Evolutionary conservation across 768 basidiomycete species (phyloP), one percentile per base, ranked within the genome.

Genomic region (Mycena sanguinolenta): DNA sequence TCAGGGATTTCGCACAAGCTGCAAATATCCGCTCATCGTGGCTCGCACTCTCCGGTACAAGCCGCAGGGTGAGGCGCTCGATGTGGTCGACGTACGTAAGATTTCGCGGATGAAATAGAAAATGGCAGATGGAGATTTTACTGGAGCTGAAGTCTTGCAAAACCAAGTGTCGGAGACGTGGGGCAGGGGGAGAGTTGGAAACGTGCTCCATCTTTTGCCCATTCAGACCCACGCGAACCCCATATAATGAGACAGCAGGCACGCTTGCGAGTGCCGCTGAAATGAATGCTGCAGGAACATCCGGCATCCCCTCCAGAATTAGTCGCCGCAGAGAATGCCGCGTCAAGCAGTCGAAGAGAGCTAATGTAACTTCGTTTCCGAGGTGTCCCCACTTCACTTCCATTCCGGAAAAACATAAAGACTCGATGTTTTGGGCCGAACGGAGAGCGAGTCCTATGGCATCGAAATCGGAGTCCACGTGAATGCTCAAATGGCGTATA

Each of bases 401-500:
- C 27, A 3, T 58, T n/a, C 62, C 69, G 6, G 23, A 58, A 17
- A 65, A n/a, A 13, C 23, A 14, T 12, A 70, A 25, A 44, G 25
- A 30, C 49, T 65, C 58, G 38, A 70, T 6, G n/a, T 50, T 54
- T 38, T 30, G 59, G 9, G 42, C 23, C 17, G 27, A 14, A 25
- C 36, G n/a, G 32, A 71, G 69, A 8, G 50, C 23, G 6, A 30
- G 3, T 7, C 6, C 8, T 44, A 54, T 36, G 8, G 63, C 32
- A 12, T 44, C 23, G 17, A 30, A 9, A 28, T 70, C 25, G 6
- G 16, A 28, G 14, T 7, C 19, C 16, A 65, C 12, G 9, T 55
- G 50, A 17, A 71, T 44, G 28, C 53, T 57, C 54, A 71, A 17
- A 14, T 55, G 27, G 14, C 54, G 69, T 19, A n/a, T n/a, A n/a